Base-by-base conservation (phyloP, 2,329 filamentous ascomycete species). In the Monosporascus ibericus region DNA sequence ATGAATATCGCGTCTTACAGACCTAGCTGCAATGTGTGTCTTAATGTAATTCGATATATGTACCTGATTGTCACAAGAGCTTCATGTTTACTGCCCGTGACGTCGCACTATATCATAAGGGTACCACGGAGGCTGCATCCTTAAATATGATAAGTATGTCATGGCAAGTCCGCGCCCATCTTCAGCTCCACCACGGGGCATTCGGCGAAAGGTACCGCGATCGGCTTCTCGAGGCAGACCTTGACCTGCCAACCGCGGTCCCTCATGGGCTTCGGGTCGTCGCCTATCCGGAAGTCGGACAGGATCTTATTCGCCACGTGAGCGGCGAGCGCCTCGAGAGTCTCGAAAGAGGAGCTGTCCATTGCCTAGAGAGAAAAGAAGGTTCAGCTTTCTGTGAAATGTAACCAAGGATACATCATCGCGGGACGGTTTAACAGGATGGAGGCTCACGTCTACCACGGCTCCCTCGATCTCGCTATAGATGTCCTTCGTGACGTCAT, bases 131-230 rank as follows among this genome's bases (percentile, higher is more conserved):
- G 9, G 9, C 30, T 34, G 30, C 30, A 34, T 34, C 30, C 9
- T 14, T 11, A 34, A 34, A 14, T 14, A 14, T 14, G 11, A 34
- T 14, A 14, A 14, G 30, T 34, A 34, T 34, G 30, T 47, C 40
- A 53, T 15, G 36, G 38, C 44, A 55, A 48, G 62, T 61, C 37
- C 60, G 63, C 59, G 68, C 63, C 62, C 52, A 67, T 60, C 30
- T 67, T 60, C 47, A 86, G 75, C 65, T 90, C 85, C 6, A 91
- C 82, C 5, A 78, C 76, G 0, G 87, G 86, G 11, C 83, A 85
- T 58, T 90, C 87, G 2, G 88, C 88, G 60, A 87, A 81, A 0
- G 83, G 79, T 20, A 91, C 84, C 0, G 88, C 88, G 14, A 85
- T 82, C 3, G 88, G 88, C 71, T 91, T 91, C 68, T 85, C 83